Percentiles rank a stretch among this genome's conserved stretches.
These are phyloP conservation scores for Pontederia crassipes DNA, from an alignment of 176 grass and related monocot species.

Conservation along the genomic window DNA sequence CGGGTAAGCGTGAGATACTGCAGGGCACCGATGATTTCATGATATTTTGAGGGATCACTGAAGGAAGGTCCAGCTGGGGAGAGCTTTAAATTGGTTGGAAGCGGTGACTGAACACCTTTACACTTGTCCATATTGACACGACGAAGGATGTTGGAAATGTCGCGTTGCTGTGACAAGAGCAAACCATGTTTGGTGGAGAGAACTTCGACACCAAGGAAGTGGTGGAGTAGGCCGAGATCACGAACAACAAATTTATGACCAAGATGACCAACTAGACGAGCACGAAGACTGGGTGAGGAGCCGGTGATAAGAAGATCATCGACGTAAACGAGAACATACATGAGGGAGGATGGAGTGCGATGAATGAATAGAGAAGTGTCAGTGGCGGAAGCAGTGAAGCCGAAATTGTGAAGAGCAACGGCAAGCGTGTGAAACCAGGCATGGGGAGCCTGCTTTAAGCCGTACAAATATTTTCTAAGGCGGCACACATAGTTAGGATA, in stretches of 20 bases:
- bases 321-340: not conserved
- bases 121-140: not conserved
- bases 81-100: not conserved
- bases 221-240: too few relatives aligned
- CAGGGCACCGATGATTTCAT: not conserved
- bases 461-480: not conserved
- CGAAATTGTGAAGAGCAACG: not conserved
- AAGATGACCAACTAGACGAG: not conserved
- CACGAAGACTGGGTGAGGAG: not conserved
- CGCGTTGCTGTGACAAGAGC: too few relatives aligned
- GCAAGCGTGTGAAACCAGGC: not conserved
- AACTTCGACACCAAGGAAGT: too few relatives aligned
- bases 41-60: not conserved
- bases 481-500: not conserved
- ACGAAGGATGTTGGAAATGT: too few relatives aligned
- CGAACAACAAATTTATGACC: not conserved
- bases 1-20: not conserved
- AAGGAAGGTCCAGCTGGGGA: not conserved
- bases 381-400: not conserved
- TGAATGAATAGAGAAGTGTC: not conserved
- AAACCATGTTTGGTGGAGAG: too few relatives aligned
- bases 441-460: too few relatives aligned
- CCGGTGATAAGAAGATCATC: not conserved
- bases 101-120: not conserved
- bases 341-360: not conserved